A percentile compares a stretch with the other conserved stretches of the same genome.
phyloP scores from a whole-genome alignment of 371 early-diverging fungal genomes.

The Conidiobolus incongruus region DNA sequence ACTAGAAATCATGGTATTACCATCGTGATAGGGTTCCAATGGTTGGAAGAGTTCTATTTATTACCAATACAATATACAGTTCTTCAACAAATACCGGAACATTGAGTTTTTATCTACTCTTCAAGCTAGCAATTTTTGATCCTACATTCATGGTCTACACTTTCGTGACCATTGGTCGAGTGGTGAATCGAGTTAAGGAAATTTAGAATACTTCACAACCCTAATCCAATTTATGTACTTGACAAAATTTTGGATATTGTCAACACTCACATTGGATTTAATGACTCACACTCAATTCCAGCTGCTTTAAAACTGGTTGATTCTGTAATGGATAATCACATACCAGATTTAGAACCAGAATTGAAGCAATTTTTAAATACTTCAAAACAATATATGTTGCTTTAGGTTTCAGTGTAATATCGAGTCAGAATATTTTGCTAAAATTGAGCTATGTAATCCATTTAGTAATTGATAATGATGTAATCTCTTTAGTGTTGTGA shows the following conservation, averaged over 20 bases:
- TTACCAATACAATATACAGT: background rate
- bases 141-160: background rate
- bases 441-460: too few species aligned
- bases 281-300: background rate
- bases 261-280: slow-evolving; percentile 2
- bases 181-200: background rate
- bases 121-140: background rate
- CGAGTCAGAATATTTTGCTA: too few species aligned
- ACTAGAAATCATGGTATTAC: background rate
- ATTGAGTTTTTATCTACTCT: background rate
- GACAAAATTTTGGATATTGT: background rate
- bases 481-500: background rate
- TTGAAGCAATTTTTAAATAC: background rate
- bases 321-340: background rate
- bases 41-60: background rate
- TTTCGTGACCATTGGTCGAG: background rate
- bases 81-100: background rate
- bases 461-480: background rate
- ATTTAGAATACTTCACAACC: background rate
- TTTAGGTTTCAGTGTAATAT: background rate
- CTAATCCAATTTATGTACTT: background rate
- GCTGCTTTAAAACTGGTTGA: background rate
- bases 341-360: background rate
- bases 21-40: slow-evolving; percentile 1
- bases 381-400: background rate